A percentile compares a stretch with the other conserved stretches of the same genome.
Conservation (phyloP, 148 eudicot species). For the Talinum fruticosum region DNA sequence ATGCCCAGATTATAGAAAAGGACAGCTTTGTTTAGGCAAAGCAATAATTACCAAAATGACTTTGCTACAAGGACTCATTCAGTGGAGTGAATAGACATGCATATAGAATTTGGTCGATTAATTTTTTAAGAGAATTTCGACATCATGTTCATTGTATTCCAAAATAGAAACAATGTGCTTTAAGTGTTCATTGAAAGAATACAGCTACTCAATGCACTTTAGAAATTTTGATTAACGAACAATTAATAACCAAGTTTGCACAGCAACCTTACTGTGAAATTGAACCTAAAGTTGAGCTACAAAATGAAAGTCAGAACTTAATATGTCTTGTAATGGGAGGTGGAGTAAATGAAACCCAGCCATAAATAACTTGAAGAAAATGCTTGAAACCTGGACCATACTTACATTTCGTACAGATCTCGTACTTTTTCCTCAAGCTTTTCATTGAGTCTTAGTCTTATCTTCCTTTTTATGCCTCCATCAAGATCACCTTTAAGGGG, state of each 20-base stretch:
- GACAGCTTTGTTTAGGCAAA: background rate
- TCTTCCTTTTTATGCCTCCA: slow-evolving; percentile 44
- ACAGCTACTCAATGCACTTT: slow-evolving; percentile 4
- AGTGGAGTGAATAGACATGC: background rate
- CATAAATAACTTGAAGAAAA: background rate
- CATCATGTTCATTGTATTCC: background rate
- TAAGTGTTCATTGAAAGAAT: background rate
- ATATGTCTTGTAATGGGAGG: background rate
- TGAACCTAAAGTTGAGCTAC: background rate
- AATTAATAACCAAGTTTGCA: background rate
- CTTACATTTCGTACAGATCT: slow-evolving; percentile 69
- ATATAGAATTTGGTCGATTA: background rate
- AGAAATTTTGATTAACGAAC: background rate
- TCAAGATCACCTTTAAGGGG: slow-evolving; percentile 31
- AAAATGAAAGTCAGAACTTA: background rate
- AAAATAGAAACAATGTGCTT: background rate
- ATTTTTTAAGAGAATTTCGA: background rate
- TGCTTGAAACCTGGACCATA: background rate
- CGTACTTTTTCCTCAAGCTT: slow-evolving; percentile 52
- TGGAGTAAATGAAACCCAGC: background rate
- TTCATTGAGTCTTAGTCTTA: slow-evolving; percentile 48
- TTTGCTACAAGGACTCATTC: too few species aligned
- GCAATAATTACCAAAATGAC: background rate
- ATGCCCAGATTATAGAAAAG: background rate
- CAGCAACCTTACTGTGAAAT: background rate